phyloP scores from a whole-genome alignment of 768 basidiomycete genomes.

The Boletus reticuloceps region DNA sequence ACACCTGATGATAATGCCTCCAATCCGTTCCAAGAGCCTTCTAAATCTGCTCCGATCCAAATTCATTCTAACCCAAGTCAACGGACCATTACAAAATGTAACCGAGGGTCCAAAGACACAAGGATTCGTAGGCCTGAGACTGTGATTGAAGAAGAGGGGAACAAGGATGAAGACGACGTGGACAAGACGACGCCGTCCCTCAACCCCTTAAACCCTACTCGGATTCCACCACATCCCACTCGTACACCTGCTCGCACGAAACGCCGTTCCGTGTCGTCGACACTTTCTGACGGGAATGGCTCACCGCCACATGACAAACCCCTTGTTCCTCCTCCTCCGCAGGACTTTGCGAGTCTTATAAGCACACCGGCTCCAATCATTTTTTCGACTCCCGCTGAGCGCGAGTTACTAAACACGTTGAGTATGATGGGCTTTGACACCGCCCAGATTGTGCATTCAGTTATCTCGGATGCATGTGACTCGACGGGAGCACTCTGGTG shows the following conservation, averaged over 20 bases:
- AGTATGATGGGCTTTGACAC: constrained; percentile 85
- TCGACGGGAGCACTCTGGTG: constrained; percentile 92
- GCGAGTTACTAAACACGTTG: constrained; percentile 73
- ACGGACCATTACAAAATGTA: constrained; percentile 54
- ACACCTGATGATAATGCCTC: constrained; percentile 49
- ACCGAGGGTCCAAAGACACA: constrained; percentile 24
- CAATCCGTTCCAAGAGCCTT: constrained; percentile 42
- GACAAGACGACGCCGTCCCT: constrained; percentile 10
- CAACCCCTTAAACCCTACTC: constrained; percentile 23
- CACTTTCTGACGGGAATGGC: constrained; percentile 61
- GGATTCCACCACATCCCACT: constrained; percentile 59
- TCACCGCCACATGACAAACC: constrained; percentile 50
- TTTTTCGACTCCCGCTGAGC: constrained; percentile 84
- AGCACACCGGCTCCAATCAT: constrained; percentile 69
- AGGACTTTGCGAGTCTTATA: constrained; percentile 65
- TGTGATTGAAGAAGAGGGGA: constrained; percentile 50
- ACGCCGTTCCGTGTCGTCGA: constrained; percentile 90
- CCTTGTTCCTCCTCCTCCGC: constrained; percentile 35
- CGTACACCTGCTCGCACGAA: constrained; percentile 96
- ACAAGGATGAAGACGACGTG: neutral
- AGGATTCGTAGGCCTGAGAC: constrained; percentile 44
- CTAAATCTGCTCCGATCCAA: constrained; percentile 18
- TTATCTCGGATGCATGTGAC: constrained; percentile 90
- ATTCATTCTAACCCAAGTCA: constrained; percentile 56
- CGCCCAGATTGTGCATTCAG: constrained; percentile 93